A percentile compares a stretch with the other conserved stretches of the same genome.
Conservation (phyloP, 139 green algal species). For the Edaphochlamys debaryana region DNA sequence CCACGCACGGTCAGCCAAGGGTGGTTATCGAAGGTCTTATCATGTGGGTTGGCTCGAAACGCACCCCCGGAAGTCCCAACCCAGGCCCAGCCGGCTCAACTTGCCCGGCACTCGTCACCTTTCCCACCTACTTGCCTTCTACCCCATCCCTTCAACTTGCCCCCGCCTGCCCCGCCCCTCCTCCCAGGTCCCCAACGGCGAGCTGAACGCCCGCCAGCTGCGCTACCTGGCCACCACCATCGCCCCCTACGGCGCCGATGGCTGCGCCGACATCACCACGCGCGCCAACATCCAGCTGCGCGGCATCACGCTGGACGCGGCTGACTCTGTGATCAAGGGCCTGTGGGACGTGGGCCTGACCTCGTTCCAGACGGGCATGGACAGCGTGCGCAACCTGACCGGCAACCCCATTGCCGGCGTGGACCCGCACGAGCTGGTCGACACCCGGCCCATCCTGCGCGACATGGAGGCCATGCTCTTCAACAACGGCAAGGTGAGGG, state of each 20-base stretch:
- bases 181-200: slow-evolving; percentile 89
- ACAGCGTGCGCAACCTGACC: slow-evolving; percentile 98
- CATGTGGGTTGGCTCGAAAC: no score
- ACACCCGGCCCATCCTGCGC: slow-evolving; percentile 66
- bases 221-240: slow-evolving; percentile 77
- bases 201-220: slow-evolving; percentile 84
- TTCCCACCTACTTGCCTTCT: no score
- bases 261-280: slow-evolving; percentile 97
- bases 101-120: no score
- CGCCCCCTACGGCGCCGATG: slow-evolving; percentile 83
- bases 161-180: background rate
- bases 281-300: slow-evolving; percentile 96
- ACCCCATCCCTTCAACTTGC: no score
- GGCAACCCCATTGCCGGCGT: slow-evolving; percentile 68
- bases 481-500: slow-evolving; percentile 48
- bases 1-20: no score
- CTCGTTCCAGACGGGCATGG: slow-evolving; percentile 92
- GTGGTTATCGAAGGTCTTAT: no score
- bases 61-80: no score
- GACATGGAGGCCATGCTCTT: slow-evolving; percentile 76
- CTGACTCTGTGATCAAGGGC: slow-evolving; percentile 8
- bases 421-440: slow-evolving; percentile 94
- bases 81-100: no score
- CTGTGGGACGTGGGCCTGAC: slow-evolving; percentile 71
- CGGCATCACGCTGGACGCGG: slow-evolving; percentile 79